These are phyloP conservation scores for Beauveria varroae DNA, from an alignment of 2,329 filamentous ascomycete species.

Conservation along the genomic window DNA sequence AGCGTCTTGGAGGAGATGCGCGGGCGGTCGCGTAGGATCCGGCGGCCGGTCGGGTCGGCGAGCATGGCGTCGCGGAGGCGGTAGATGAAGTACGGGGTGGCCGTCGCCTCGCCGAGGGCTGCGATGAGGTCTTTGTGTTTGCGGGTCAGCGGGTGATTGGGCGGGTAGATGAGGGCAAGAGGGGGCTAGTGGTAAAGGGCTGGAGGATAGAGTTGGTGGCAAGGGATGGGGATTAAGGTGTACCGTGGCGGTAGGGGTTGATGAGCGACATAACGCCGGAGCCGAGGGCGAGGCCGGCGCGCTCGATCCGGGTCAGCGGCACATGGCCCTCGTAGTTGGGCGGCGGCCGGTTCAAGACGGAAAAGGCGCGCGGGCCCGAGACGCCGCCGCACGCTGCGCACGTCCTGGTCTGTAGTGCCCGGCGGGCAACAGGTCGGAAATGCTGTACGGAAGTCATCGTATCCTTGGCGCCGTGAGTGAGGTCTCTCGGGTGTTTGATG, in stretches of 20 bases:
- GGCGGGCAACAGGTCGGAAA: neutral
- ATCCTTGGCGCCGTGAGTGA: neutral
- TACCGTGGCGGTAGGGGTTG: slow-evolving; percentile 75
- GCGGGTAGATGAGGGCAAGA: too few species aligned
- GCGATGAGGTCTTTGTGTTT: slow-evolving; percentile 76
- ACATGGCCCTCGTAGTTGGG: slow-evolving; percentile 91
- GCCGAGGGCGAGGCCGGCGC: slow-evolving; percentile 60
- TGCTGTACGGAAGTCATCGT: slow-evolving; percentile 6
- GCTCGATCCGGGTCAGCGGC: slow-evolving; percentile 73
- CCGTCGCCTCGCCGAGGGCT: slow-evolving; percentile 86
- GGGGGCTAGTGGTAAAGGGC: neutral
- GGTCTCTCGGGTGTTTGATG: too few species aligned
- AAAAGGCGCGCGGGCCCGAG: slow-evolving; percentile 46
- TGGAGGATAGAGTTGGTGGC: neutral
- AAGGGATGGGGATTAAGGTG: neutral
- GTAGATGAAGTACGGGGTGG: slow-evolving; percentile 90
- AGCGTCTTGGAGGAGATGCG: slow-evolving; percentile 74
- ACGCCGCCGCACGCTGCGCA: slow-evolving; percentile 19
- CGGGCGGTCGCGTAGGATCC: slow-evolving; percentile 84
- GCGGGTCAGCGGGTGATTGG: neutral
- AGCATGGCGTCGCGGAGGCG: slow-evolving; percentile 92
- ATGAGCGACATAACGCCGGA: slow-evolving; percentile 57
- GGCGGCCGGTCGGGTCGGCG: slow-evolving; percentile 69
- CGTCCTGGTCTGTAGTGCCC: slow-evolving; percentile 14
- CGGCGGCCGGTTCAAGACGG: slow-evolving; percentile 73